Evolutionary conservation across 306 rosid species (phyloP).

Genomic region (Glycyrrhiza uralensis): DNA sequence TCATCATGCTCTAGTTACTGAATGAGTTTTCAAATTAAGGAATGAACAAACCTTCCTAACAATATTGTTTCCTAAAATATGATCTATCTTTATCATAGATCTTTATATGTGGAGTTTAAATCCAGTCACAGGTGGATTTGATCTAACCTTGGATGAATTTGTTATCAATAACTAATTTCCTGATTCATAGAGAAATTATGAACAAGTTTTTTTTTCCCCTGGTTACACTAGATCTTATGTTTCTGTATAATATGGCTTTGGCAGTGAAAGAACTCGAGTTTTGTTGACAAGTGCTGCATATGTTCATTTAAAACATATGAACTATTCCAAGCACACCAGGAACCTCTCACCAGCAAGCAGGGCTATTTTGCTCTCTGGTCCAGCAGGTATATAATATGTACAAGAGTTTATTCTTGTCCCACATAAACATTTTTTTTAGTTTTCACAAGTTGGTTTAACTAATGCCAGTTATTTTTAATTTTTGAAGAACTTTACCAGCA

Average conservation of each 20-base stretch:
- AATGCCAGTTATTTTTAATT: background rate
- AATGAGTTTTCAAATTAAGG: background rate
- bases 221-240: background rate
- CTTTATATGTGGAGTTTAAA: background rate
- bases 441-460: conserved; percentile 12
- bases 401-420: background rate
- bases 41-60: background rate
- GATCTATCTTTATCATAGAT: background rate
- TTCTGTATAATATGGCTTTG: conserved; percentile 20
- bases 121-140: conserved; percentile 6
- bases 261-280: conserved; percentile 63
- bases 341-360: conserved; percentile 90
- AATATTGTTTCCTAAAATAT: background rate
- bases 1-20: background rate
- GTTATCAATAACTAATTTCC: background rate
- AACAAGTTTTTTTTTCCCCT: background rate
- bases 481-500: conserved; percentile 77
- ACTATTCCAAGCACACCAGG: conserved; percentile 75
- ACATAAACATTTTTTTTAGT: background rate
- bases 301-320: conserved; percentile 68
- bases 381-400: conserved; percentile 56
- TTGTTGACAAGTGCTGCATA: conserved; percentile 73
- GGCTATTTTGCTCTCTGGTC: conserved; percentile 89
- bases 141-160: conserved; percentile 8
- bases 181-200: background rate